Percentiles rank a stretch among this genome's conserved stretches.
phyloP scores from a whole-genome alignment of 805 yeast genomes.

The Saccharomycopsis guyanensis region DNA sequence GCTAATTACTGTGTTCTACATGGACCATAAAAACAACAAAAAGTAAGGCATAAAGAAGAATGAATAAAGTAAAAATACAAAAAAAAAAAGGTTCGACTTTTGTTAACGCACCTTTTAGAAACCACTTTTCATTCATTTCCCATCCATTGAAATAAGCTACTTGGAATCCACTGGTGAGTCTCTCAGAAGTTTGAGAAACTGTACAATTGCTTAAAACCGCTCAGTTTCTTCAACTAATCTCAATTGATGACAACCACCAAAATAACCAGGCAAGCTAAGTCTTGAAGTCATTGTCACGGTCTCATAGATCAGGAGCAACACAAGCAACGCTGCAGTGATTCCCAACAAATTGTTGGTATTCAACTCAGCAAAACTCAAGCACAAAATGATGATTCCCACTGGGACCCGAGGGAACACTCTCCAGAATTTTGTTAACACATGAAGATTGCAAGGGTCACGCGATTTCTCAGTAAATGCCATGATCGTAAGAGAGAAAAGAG shows the following conservation, averaged over 20 bases:
- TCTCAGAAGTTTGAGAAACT: no score
- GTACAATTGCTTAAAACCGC: no score
- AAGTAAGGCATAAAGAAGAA: no score
- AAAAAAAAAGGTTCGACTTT: no score
- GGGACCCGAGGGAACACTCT: slow-evolving; percentile 38
- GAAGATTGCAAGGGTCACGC: slow-evolving; percentile 32
- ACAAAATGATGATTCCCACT: slow-evolving; percentile 32
- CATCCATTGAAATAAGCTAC: no score
- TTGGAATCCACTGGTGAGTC: no score
- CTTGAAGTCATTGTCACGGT: slow-evolving; percentile 27
- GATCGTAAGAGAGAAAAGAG: slow-evolving; percentile 32
- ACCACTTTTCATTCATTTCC: no score
- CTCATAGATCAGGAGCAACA: slow-evolving; percentile 33
- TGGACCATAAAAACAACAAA: no score
- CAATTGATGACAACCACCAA: slow-evolving; percentile 8
- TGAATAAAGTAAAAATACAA: no score
- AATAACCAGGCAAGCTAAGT: slow-evolving; percentile 8
- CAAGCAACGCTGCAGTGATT: slow-evolving; percentile 31
- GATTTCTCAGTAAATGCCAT: slow-evolving; percentile 40
- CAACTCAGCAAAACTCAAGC: slow-evolving; percentile 38
- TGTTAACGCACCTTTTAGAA: no score
- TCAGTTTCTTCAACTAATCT: neutral
- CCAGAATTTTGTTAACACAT: slow-evolving; percentile 29
- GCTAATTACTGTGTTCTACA: no score
- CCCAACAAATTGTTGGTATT: slow-evolving; percentile 36